Conservation (phyloP, 768 basidiomycete species). For the Pholiota conissans region DNA sequence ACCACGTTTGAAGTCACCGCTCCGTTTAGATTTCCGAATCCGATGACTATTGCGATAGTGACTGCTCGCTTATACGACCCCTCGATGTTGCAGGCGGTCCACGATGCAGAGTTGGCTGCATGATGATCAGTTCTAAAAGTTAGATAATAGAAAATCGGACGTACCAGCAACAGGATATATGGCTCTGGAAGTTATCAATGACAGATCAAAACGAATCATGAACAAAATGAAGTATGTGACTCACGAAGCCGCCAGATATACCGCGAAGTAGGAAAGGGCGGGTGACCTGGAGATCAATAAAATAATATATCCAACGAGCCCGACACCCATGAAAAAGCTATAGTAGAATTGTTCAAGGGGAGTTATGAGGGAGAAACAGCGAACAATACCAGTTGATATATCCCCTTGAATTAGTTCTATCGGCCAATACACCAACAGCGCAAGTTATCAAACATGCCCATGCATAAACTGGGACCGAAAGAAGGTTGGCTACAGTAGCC, state of each 20-base stretch:
- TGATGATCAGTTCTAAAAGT: neutral
- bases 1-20: conserved; percentile 68
- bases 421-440: conserved; percentile 61
- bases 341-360: neutral
- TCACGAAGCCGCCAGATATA: conserved; percentile 69
- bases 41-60: conserved; percentile 69
- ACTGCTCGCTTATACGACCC: conserved; percentile 75
- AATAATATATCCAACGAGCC: conserved; percentile 65
- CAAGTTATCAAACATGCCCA: conserved; percentile 74
- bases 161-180: conserved; percentile 37
- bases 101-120: conserved; percentile 40
- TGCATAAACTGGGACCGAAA: conserved; percentile 79
- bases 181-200: conserved; percentile 28
- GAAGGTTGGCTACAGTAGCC: conserved; percentile 67
- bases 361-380: neutral
- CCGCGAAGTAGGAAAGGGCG: conserved; percentile 69
- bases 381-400: conserved; percentile 60
- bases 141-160: neutral
- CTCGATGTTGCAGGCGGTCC: conserved; percentile 73
- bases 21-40: conserved; percentile 68
- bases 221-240: conserved; percentile 22
- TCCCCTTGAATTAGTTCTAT: conserved; percentile 56
- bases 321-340: conserved; percentile 25
- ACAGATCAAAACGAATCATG: neutral
- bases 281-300: conserved; percentile 58